Evolutionary conservation across 257 asterid species (phyloP), one percentile per base, ranked within the genome.

Genomic region (Penstemon newberryi): DNA sequence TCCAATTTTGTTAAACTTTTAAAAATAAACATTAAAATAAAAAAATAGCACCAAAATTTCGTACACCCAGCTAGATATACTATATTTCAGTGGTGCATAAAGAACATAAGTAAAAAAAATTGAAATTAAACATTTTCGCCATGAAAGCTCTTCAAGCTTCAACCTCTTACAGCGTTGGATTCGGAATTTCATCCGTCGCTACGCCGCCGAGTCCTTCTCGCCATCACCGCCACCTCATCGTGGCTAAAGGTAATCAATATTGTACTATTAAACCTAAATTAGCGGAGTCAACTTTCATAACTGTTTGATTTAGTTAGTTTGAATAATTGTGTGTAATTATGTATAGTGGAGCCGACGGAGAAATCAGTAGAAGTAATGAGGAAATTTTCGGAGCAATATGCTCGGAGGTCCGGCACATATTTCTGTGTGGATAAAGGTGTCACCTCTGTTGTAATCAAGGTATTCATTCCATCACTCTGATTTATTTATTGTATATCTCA

Each of bases 331-430:
- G 66, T 7, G 75, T 10, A 37, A 59, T 67, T 56, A 83, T 25
- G 33, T 73, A 47, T 25, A 89, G 99, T 56, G 78, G 99, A 89
- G 73, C 99, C 99, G 43, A 66, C 96, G 57, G 97, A 94, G 74
- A 87, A 94, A 79, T 94, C 99, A 56, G 92, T 94, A 18, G 97
- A 94, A 43, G 44, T 87, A 61, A 94, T 91, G 99, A 91, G 99
- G 85, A 94, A 94, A 77, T 94, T 94, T 73, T 94, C 99, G 73
- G 99, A 91, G 86, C 99, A 90, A 89, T 94, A 91, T 78, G 97
- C 97, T 4, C 87, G 97, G 53, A 86, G 71, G 84, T 94, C 97
- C 7, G 88, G 71, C 62, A 89, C 97, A 2, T 94, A 84, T 74
- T 94, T 94, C 82, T 91, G 97, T 76, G 85, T 85, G 52, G 99